Evolutionary conservation across 139 green algal genomes (phyloP).

Genomic region (Auxenochlorella protothecoides): DNA sequence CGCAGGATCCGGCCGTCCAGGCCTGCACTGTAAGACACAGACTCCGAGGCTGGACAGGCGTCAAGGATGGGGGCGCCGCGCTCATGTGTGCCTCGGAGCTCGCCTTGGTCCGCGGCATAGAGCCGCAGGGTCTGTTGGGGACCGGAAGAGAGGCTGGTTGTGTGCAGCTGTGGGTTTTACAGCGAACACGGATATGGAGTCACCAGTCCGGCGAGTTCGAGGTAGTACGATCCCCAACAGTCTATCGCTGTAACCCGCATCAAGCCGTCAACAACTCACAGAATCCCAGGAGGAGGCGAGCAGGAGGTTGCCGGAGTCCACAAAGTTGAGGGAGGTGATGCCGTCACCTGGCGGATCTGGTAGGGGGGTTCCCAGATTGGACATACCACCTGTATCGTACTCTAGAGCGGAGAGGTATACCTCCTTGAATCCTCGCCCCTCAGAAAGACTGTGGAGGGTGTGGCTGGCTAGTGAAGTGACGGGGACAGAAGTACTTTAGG

Average conservation of each 20-base stretch:
- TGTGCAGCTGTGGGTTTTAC: background rate
- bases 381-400: constrained; percentile 1
- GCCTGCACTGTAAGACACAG: constrained; percentile 35
- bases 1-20: constrained; percentile 25
- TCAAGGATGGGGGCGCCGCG: constrained; percentile 61
- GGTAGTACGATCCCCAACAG: background rate
- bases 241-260: background rate
- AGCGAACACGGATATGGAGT: background rate
- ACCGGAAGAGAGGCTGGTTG: background rate
- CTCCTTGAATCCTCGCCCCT: no score
- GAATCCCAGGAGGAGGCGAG: constrained; percentile 65
- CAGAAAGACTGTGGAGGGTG: background rate
- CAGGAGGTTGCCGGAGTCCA: constrained; percentile 32
- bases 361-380: constrained; percentile 22
- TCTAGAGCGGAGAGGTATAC: background rate
- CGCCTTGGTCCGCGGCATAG: constrained; percentile 45
- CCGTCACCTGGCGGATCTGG: constrained; percentile 46
- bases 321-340: constrained; percentile 52
- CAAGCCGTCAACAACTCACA: constrained; percentile 20
- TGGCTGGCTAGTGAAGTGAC: background rate
- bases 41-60: constrained; percentile 48
- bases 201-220: background rate
- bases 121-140: constrained; percentile 36
- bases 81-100: constrained; percentile 24
- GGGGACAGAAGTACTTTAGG: background rate